phyloP scores from a whole-genome alignment of 2,329 filamentous ascomycete genomes.

The Ceratocystis lukuohia region DNA sequence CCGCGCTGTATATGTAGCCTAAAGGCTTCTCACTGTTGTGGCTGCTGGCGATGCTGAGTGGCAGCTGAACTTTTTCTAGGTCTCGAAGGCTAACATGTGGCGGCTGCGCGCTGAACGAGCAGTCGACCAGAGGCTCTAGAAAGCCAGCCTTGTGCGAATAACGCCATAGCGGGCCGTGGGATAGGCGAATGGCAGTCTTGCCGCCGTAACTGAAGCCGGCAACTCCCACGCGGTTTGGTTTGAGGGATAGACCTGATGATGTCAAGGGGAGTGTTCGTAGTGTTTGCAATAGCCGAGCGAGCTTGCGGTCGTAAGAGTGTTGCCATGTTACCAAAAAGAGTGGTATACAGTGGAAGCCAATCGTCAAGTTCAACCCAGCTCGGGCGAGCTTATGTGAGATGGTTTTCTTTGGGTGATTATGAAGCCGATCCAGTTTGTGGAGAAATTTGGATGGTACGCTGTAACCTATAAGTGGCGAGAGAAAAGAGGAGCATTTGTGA shows the following conservation, averaged over 20 bases:
- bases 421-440: constrained; percentile 21
- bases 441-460: constrained; percentile 24
- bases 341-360: constrained; percentile 22
- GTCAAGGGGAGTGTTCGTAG: constrained; percentile 14
- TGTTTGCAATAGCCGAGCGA: constrained; percentile 20
- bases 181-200: constrained; percentile 36
- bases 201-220: constrained; percentile 52
- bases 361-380: not conserved
- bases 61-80: constrained; percentile 31
- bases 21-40: constrained; percentile 24
- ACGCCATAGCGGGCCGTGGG: constrained; percentile 24
- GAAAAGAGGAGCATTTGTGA: not conserved
- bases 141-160: constrained; percentile 17
- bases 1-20: constrained; percentile 19
- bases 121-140: constrained; percentile 33
- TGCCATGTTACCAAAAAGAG: constrained; percentile 24
- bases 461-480: constrained; percentile 20
- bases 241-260: not conserved
- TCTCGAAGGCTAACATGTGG: constrained; percentile 36
- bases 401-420: constrained; percentile 6
- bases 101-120: constrained; percentile 39
- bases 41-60: constrained; percentile 34
- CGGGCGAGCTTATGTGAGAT: not conserved
- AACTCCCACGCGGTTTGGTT: constrained; percentile 31
- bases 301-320: constrained; percentile 23